Conservation (phyloP, 352 stramenopile genomes). For the Halophytophthora polymorphica region DNA sequence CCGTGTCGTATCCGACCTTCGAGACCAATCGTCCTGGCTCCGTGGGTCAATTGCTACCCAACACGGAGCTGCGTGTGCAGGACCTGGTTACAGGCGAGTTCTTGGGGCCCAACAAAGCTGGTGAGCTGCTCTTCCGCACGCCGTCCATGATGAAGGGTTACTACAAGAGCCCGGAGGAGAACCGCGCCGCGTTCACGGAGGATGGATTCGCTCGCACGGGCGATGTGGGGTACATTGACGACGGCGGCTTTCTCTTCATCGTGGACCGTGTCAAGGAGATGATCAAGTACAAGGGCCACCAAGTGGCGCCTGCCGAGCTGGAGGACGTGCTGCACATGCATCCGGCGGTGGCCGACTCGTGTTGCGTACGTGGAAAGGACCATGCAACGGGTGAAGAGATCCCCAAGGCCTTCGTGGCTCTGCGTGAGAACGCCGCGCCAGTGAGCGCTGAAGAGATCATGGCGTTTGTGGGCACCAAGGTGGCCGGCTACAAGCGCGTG, state of each 20-base stretch:
- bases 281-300: conserved; percentile 94
- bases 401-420: conserved; percentile 89
- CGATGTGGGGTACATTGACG: conserved; percentile 89
- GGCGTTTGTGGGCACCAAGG: conserved; percentile 72
- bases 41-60: conserved; percentile 34
- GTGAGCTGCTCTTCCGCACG: conserved; percentile 74
- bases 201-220: conserved; percentile 86
- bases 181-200: conserved; percentile 55
- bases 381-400: conserved; percentile 76
- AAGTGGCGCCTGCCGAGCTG: conserved; percentile 89
- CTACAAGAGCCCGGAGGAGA: conserved; percentile 83
- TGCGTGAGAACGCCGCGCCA: conserved; percentile 33
- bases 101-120: conserved; percentile 30
- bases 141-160: conserved; percentile 28
- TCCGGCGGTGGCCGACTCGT: conserved; percentile 66
- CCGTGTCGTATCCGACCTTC: conserved; percentile 45
- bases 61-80: conserved; percentile 35
- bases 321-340: conserved; percentile 87
- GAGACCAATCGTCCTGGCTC: conserved; percentile 26
- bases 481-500: conserved; percentile 85
- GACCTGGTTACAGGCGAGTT: conserved; percentile 28
- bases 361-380: conserved; percentile 61
- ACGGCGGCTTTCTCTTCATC: conserved; percentile 90
- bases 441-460: conserved; percentile 67
- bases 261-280: conserved; percentile 93